These are phyloP conservation scores for barrel medic (Medicago truncatula) DNA, from an alignment of 306 rosid genomes.

Conservation along the genomic window DNA sequence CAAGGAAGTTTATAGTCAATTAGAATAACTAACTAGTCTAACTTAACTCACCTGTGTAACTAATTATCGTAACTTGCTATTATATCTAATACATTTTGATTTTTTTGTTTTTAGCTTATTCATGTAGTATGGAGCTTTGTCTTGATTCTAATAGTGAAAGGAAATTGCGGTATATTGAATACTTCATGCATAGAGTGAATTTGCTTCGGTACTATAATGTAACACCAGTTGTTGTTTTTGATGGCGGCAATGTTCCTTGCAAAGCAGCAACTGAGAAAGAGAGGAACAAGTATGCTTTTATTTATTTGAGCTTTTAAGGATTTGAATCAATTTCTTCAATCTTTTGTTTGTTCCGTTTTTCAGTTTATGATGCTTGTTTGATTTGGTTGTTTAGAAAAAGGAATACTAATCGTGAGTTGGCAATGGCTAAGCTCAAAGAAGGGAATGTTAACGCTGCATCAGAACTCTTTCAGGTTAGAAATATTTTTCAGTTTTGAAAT, in stretches of 20 bases:
- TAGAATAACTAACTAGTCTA: too few species aligned
- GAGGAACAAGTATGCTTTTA: constrained; percentile 40
- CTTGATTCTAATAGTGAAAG: constrained; percentile 64
- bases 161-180: constrained; percentile 75
- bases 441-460: constrained; percentile 79
- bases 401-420: constrained; percentile 65
- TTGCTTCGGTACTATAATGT: constrained; percentile 51
- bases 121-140: constrained; percentile 95
- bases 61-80: too few species aligned
- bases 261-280: constrained; percentile 54
- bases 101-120: constrained; percentile 68
- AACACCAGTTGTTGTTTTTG: constrained; percentile 62
- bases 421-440: constrained; percentile 76
- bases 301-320: not conserved
- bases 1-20: too few species aligned
- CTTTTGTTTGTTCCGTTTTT: not conserved
- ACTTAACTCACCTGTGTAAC: too few species aligned
- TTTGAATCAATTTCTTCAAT: not conserved
- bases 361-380: not conserved
- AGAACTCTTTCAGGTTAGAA: constrained; percentile 82
- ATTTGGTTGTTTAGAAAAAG: constrained; percentile 60
- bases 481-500: not conserved
- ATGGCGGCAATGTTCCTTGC: constrained; percentile 58
- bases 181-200: constrained; percentile 68
- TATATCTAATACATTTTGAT: not conserved